Conservation (phyloP, 140 eudicot species). For the Cichorium intybus region DNA sequence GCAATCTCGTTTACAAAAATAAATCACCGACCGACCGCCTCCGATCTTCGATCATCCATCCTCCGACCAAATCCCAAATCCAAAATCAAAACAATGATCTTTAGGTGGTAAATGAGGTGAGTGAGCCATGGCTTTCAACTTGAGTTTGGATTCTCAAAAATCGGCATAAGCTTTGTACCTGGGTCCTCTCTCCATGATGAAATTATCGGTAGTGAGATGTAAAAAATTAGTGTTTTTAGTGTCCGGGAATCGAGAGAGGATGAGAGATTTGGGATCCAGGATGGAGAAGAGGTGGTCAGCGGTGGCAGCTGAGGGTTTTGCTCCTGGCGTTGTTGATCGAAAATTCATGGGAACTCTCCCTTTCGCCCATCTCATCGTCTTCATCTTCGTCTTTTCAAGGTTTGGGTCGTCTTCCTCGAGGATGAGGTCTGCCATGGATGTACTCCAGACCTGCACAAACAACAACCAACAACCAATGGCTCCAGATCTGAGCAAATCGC, state of each 20-base stretch:
- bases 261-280: slow-evolving; percentile 41
- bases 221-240: slow-evolving; percentile 26
- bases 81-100: slow-evolving; percentile 13
- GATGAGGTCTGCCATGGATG: no score
- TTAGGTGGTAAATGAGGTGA: slow-evolving; percentile 19
- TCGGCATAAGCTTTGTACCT: slow-evolving; percentile 68
- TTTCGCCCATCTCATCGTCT: no score
- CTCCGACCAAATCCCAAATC: no score
- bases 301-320: slow-evolving; percentile 22
- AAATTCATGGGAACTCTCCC: no score
- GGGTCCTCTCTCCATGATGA: slow-evolving; percentile 75
- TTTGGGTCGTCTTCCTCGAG: no score
- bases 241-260: slow-evolving; percentile 45
- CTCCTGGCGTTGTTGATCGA: slow-evolving; percentile 53
- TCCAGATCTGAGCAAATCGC: no score
- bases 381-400: no score
- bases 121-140: slow-evolving; percentile 19
- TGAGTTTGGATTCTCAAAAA: slow-evolving; percentile 59
- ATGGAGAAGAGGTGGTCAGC: slow-evolving; percentile 23
- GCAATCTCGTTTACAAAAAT: no score
- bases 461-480: no score
- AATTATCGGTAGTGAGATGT: slow-evolving; percentile 40
- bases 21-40: no score
- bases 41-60: no score
- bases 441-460: no score